phyloP scores from a whole-genome alignment of 768 basidiomycete genomes.

The Termitomyces bulborhizus region DNA sequence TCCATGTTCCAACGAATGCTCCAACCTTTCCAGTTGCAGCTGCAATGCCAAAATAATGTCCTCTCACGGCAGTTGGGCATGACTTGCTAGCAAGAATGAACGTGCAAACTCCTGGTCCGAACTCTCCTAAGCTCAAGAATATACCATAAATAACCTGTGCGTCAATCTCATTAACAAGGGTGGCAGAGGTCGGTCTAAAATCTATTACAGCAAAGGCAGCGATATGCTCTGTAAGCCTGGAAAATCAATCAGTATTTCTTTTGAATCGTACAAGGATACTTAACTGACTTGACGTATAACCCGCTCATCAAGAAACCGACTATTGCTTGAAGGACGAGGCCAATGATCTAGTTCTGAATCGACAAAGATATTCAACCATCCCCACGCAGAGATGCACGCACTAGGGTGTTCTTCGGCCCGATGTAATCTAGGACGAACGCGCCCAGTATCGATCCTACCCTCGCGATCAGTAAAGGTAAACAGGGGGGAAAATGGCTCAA shows the following conservation, averaged over 20 bases:
- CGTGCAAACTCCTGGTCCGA: constrained; percentile 81
- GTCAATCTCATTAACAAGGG: neutral
- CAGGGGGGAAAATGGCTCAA: neutral
- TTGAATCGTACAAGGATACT: neutral
- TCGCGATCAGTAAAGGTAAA: constrained; percentile 30
- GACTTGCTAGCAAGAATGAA: constrained; percentile 72
- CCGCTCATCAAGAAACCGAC: constrained; percentile 90
- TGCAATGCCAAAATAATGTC: constrained; percentile 81
- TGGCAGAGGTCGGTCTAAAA: neutral
- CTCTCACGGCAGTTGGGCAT: constrained; percentile 77
- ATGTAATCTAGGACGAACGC: constrained; percentile 71
- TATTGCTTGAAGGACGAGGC: constrained; percentile 65
- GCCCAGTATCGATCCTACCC: constrained; percentile 61
- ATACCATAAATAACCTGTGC: constrained; percentile 77
- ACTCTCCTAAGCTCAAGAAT: constrained; percentile 84
- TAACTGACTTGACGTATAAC: constrained; percentile 45
- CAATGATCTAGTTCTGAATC: constrained; percentile 43
- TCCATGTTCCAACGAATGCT: constrained; percentile 77
- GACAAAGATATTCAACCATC: neutral
- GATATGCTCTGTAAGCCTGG: constrained; percentile 52
- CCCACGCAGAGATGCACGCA: constrained; percentile 17
- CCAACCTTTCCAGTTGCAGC: constrained; percentile 83
- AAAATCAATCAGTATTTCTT: neutral
- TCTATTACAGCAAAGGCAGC: constrained; percentile 62
- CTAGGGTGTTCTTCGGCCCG: constrained; percentile 72